phyloP scores from a whole-genome alignment of 768 basidiomycete genomes.

The Kwoniella mangroviensis region DNA sequence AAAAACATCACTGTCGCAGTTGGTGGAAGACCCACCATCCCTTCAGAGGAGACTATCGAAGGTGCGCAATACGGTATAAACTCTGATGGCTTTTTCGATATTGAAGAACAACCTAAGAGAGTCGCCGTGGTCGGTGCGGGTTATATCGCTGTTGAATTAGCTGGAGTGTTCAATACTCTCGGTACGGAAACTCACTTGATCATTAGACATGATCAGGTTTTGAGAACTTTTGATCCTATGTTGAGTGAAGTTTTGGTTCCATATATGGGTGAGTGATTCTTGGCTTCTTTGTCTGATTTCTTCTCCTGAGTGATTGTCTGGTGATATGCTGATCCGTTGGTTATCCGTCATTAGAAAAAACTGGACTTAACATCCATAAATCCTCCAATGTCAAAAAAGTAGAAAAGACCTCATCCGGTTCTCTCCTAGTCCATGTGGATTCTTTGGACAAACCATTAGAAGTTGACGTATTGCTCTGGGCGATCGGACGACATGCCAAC shows the following conservation, averaged over 20 bases:
- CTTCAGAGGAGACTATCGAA: slow-evolving; percentile 77
- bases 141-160: slow-evolving; percentile 96
- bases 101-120: slow-evolving; percentile 85
- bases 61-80: slow-evolving; percentile 84
- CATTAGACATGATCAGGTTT: slow-evolving; percentile 85
- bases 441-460: slow-evolving; percentile 72
- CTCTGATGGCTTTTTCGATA: slow-evolving; percentile 95
- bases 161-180: slow-evolving; percentile 88
- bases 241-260: slow-evolving; percentile 81
- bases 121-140: slow-evolving; percentile 96
- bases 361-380: slow-evolving; percentile 87
- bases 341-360: slow-evolving; percentile 66
- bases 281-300: not conserved
- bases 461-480: slow-evolving; percentile 89
- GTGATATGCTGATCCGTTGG: not conserved
- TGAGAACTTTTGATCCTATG: slow-evolving; percentile 89
- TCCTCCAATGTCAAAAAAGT: slow-evolving; percentile 74
- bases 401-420: slow-evolving; percentile 67
- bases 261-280: slow-evolving; percentile 69
- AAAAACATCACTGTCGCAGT: slow-evolving; percentile 83
- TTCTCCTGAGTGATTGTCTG: not conserved
- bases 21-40: slow-evolving; percentile 81
- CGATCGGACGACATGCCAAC: slow-evolving; percentile 83
- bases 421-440: slow-evolving; percentile 76
- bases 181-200: slow-evolving; percentile 90